Percentiles rank a stretch among this genome's conserved stretches.
phyloP scores from a whole-genome alignment of 345 rosid genomes.

The Dipteronia sinensis region DNA sequence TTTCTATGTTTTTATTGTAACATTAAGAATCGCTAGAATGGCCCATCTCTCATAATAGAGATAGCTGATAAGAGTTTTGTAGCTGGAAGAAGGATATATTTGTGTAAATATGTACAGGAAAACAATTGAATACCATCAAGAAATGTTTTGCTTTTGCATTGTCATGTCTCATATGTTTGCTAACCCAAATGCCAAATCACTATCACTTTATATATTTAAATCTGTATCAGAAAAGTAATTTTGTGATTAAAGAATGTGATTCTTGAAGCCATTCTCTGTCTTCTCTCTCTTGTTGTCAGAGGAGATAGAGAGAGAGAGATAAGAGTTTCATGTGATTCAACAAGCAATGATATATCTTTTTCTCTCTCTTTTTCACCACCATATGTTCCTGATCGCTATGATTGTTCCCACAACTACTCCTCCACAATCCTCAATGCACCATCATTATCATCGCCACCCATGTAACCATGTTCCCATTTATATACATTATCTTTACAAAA shows the following conservation, averaged over 20 bases:
- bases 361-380: conserved; percentile 7
- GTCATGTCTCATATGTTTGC: no score
- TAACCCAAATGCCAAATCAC: not conserved
- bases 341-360: conserved; percentile 20
- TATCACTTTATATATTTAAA: not conserved
- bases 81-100: not conserved
- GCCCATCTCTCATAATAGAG: not conserved
- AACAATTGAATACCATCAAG: conserved; percentile 1
- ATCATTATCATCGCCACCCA: conserved; percentile 11
- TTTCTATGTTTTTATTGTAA: not conserved
- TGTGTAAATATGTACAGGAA: not conserved
- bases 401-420: conserved; percentile 23
- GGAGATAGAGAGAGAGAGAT: not conserved
- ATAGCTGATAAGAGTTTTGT: not conserved
- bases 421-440: conserved; percentile 9
- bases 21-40: not conserved
- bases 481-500: not conserved
- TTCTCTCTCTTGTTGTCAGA: no score
- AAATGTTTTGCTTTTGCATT: not conserved
- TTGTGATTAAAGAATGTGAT: no score
- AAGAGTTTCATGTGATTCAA: conserved; percentile 7
- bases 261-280: not conserved
- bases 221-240: no score
- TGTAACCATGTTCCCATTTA: not conserved
- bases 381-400: conserved; percentile 21